Evolutionary conservation across 306 rosid genomes (phyloP).

Genomic region (Pterocarpus santalinus): DNA sequence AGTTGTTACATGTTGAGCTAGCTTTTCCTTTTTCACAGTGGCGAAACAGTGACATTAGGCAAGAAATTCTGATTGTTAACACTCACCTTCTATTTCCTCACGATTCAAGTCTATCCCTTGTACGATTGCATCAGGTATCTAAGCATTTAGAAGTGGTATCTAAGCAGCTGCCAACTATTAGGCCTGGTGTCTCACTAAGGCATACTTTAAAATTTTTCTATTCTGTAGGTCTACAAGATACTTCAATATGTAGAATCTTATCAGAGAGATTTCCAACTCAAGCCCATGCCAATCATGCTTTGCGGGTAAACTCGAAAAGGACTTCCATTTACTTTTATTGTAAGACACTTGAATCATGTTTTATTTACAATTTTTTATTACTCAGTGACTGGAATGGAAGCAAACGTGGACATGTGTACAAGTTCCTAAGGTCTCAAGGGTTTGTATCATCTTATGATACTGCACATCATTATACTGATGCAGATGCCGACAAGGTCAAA

Average conservation of each 20-base stretch:
- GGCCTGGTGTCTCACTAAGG: slow-evolving; percentile 29
- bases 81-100: slow-evolving; percentile 71
- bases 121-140: slow-evolving; percentile 64
- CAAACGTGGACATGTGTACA: slow-evolving; percentile 97
- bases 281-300: slow-evolving; percentile 86
- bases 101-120: slow-evolving; percentile 64
- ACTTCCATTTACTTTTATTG: slow-evolving; percentile 2
- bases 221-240: slow-evolving; percentile 79
- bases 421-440: slow-evolving; percentile 93
- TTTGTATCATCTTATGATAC: slow-evolving; percentile 94
- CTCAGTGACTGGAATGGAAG: slow-evolving; percentile 98
- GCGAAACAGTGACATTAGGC: slow-evolving; percentile 55
- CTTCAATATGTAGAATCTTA: slow-evolving; percentile 87
- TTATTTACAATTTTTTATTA: slow-evolving; percentile 30
- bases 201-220: slow-evolving; percentile 12
- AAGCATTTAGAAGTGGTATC: slow-evolving; percentile 8
- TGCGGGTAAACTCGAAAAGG: slow-evolving; percentile 80
- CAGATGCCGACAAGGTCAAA: slow-evolving; percentile 89
- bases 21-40: slow-evolving; percentile 49
- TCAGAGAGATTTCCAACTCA: slow-evolving; percentile 85
- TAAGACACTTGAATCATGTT: slow-evolving; percentile 3
- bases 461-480: slow-evolving; percentile 90
- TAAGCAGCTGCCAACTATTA: not conserved
- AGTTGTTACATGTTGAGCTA: slow-evolving; percentile 66
- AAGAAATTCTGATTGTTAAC: slow-evolving; percentile 68